phyloP scores from a whole-genome alignment of 768 basidiomycete species.

The Lactifluus rugatus region DNA sequence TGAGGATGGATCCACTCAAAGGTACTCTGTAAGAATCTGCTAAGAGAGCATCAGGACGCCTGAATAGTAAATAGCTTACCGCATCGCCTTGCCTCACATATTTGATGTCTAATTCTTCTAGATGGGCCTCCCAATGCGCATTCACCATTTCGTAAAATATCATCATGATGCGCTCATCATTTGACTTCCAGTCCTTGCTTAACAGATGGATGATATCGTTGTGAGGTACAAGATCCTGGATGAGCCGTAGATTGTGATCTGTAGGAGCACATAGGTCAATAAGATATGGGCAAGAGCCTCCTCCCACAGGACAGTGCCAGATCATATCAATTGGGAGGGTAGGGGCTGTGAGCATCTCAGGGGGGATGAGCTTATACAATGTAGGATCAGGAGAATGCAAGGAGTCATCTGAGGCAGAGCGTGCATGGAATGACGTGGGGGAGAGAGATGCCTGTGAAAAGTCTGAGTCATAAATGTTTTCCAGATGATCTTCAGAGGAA shows the following conservation, averaged over 20 bases:
- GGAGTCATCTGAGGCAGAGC: neutral
- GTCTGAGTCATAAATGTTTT: constrained; percentile 40
- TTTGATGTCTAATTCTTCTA: constrained; percentile 19
- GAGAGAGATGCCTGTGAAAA: constrained; percentile 45
- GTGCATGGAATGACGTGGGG: constrained; percentile 31
- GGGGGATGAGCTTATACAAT: constrained; percentile 29
- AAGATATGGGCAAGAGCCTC: constrained; percentile 30
- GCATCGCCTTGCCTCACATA: neutral
- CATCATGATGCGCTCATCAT: constrained; percentile 9
- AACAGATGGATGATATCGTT: neutral
- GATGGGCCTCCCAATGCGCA: constrained; percentile 21
- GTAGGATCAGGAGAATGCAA: constrained; percentile 15
- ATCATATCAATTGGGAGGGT: constrained; percentile 33
- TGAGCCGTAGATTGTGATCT: constrained; percentile 25
- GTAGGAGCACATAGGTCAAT: constrained; percentile 40
- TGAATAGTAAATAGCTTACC: neutral
- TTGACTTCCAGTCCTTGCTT: constrained; percentile 2
- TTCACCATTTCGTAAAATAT: constrained; percentile 21
- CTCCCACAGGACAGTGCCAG: constrained; percentile 42
- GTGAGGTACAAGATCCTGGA: constrained; percentile 12
- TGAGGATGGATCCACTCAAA: constrained; percentile 13
- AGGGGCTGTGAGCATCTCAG: constrained; percentile 30
- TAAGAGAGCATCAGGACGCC: neutral
- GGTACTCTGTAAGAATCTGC: neutral
- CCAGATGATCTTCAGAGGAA: neutral